Evolutionary conservation across 1,284 basidiomycete species (phyloP), one percentile per base, ranked within the genome.

Genomic region (Cutaneotrichosporon sp.): DNA sequence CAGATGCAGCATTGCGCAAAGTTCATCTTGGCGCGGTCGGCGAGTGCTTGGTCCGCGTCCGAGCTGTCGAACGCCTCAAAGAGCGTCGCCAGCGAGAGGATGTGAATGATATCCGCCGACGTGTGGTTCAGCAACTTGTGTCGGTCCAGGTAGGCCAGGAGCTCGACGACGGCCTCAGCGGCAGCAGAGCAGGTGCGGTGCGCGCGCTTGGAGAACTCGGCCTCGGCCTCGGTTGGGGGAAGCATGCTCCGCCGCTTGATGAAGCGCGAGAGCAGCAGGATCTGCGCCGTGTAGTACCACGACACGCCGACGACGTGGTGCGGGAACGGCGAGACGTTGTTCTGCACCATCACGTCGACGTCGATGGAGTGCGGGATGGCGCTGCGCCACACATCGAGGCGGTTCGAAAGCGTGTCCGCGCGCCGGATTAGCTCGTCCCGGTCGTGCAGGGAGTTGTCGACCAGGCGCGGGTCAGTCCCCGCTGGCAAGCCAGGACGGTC

Each of bases 1-100:
- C 77, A 79, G 24, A 68, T 63, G 55, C 77, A 79, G 61, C 77
- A 79, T 56, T 74, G 70, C 1, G 69, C 66, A 57, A 79, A 77
- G 56, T 76, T 73, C 31, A 67, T 42, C 50, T 76, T 73, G 46
- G 75, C 64, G 25, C 60, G 53, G 46, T 72, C 29, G 31, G 75
- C 68, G 22, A 69, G 56, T 16, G 58, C 54, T 4, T 49, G 56
- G 50, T 72, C 67, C 20, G 61, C 45, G 31, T 64, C 61, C 13
- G 62, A 65, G 10, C 65, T 67, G n/a, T 71, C 69, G 56, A 66
- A 71, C 0, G 69, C 62, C 42, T 76, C 70, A 46, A 72, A 76
- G 11, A 77, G 46, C 3, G 77, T 72, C 1, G 73, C 70, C 18
- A 76, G 62, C 25, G 69, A 69, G 27, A 79, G 64, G 18, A 77